Evolutionary conservation across 2,329 filamentous ascomycete species (phyloP), one percentile per base, ranked within the genome.

Genomic region (Curvularia sp.): DNA sequence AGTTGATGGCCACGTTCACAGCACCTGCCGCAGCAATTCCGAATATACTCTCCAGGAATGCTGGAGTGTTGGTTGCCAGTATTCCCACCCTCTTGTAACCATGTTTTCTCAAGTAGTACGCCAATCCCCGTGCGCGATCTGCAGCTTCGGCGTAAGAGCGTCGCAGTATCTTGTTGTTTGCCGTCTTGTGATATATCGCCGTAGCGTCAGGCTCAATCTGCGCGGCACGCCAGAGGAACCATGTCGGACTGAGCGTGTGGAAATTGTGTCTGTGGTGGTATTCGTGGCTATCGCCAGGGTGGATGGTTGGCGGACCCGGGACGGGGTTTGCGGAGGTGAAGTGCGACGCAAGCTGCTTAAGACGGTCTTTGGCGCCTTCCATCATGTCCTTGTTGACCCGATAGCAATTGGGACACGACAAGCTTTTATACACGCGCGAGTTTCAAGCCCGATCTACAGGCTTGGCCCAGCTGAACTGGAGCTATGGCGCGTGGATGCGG

Each of bases 31-130:
- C 93, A 0, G 88, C 89, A 66, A 97, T 89, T 1, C 91, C 95
- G 72, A 92, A 99, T 61, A 97, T 91, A 6, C 88, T 86, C 79
- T 98, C 94, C 28, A 99, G 82, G 70, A 98, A 98, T 0, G 93
- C 93, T 0, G 95, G 95, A 0, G 95, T 99, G 75, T 99, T 99
- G 3, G 95, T 91, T 8, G 88, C 89, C 10, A 99, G 82, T 48
- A 99, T 89, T 6, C 95, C 95, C 5, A 98, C 90, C 59, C 91
- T 85, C 70, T 87, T 89, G 71, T 87, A 88, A 4, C 85, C 84
- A 72, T 91, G 86, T 75, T 91, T 91, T 67, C 86, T 85, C 56
- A 99, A 75, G 75, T 90, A 98, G 78, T 96, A 98, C 13, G 93
- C 93, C 18, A 99, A 81, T 0, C 94, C 95, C 42, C 91, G 82